Evolutionary conservation across 495 filamentous ascomycete genomes (phyloP), one percentile per base, ranked within the genome.

Genomic region (Sordaria brevicollis): DNA sequence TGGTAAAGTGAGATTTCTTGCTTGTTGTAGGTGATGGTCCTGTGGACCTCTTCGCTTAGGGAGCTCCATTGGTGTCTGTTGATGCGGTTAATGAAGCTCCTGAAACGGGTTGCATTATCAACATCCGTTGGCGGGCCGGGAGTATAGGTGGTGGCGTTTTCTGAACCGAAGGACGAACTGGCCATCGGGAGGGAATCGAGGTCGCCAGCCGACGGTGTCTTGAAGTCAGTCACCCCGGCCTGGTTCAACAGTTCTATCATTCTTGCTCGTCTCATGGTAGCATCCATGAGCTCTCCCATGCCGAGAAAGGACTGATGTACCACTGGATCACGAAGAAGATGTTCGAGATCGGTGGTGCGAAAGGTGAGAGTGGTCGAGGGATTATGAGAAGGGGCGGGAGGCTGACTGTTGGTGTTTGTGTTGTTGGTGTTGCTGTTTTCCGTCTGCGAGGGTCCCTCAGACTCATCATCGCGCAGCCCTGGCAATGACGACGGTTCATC

Each of bases 1-100:
- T 72, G 71, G 36, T 74, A 76, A 7, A 74, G 67, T 3, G 72
- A 71, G 17, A 71, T 65, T n/a, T 71, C 68, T 65, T 75, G 71
- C 49, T 73, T 68, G 35, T 77, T 76, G 71, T 73, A 78, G n/a
- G 57, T 41, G 21, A 77, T 29, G 39, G 62, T 67, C 1, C 66
- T 69, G 17, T 73, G 69, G 36, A 77, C 68, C 13, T 68, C 19
- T 11, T 70, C 70, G 29, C 65, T 36, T 6, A 75, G 33, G 15
- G 68, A 57, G 5, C 41, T 37, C 74, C 74, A 75, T 35, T 75
- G 71, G 13, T 70, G 74, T 2, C 68, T 54, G 68, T 71, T 73
- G 29, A 75, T 73, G 21, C 71, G 71, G 13, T 72, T 65, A 49
- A 75, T 68, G 19, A 75, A 72, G n/a, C 39, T 13, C 25, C 67